Conservation (phyloP, 768 basidiomycete genomes). For the Termitomyces eurrhizus region DNA sequence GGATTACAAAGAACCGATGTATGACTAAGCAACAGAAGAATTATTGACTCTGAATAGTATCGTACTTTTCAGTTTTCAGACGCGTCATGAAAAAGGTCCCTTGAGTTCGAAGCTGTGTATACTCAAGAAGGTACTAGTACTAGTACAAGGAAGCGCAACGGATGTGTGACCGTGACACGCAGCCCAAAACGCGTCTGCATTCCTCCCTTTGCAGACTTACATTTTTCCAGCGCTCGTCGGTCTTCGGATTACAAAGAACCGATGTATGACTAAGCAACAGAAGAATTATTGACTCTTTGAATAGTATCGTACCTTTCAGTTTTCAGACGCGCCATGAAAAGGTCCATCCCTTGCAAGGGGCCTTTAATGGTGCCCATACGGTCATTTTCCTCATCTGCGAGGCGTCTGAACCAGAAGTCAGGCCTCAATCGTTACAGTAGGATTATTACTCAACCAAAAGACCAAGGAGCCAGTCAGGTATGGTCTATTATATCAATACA, state of each 20-base stretch:
- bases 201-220: too few relatives aligned
- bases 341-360: conserved; percentile 18
- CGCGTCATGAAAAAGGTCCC: too few relatives aligned
- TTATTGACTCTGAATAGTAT: background rate
- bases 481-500: conserved; percentile 8
- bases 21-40: conserved; percentile 17
- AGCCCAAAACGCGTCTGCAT: too few relatives aligned
- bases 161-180: too few relatives aligned
- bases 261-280: conserved; percentile 16
- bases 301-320: background rate
- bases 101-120: too few relatives aligned
- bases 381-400: conserved; percentile 33
- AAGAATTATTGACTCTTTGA: background rate
- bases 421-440: conserved; percentile 72
- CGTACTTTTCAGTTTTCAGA: background rate
- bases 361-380: conserved; percentile 28
- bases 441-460: conserved; percentile 85
- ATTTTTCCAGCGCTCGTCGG: background rate
- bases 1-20: conserved; percentile 11
- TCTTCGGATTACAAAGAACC: conserved; percentile 12
- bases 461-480: conserved; percentile 94
- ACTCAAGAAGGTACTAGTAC: too few relatives aligned
- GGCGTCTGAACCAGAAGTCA: conserved; percentile 32
- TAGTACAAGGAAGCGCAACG: too few relatives aligned
- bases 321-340: conserved; percentile 18